A percentile compares a stretch with the other conserved stretches of the same genome.
Conservation (phyloP, 139 green algal genomes). For the Picocystis salinarum region DNA sequence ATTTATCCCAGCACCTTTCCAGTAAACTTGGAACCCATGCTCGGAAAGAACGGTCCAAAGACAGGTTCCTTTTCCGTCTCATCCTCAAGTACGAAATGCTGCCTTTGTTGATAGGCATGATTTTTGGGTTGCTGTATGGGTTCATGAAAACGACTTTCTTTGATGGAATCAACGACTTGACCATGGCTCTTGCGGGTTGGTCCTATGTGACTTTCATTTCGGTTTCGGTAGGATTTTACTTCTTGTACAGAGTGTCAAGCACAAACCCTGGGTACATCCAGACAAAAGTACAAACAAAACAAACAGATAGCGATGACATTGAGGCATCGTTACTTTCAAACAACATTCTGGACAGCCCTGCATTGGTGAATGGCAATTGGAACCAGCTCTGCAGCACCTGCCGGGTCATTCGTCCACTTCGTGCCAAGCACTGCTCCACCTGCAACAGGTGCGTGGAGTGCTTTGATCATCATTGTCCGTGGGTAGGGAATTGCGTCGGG, state of each 20-base stretch:
- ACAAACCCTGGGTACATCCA: slow-evolving; percentile 12
- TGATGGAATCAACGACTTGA: too few species aligned
- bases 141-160: slow-evolving; percentile 3
- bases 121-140: neutral
- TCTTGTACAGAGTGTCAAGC: slow-evolving; percentile 4
- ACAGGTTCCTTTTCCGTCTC: too few species aligned
- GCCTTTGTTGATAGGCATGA: neutral
- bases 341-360: slow-evolving; percentile 50
- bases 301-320: too few species aligned
- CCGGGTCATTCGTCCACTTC: slow-evolving; percentile 70
- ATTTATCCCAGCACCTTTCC: slow-evolving; percentile 40
- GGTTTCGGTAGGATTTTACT: slow-evolving; percentile 10
- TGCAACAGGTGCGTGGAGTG: slow-evolving; percentile 62
- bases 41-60: too few species aligned
- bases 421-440: slow-evolving; percentile 76
- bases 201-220: neutral
- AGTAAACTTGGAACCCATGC: too few species aligned
- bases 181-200: slow-evolving; percentile 8
- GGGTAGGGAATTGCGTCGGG: slow-evolving; percentile 75
- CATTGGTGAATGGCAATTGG: slow-evolving; percentile 70
- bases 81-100: slow-evolving; percentile 1
- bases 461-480: slow-evolving; percentile 98
- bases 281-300: slow-evolving; percentile 1
- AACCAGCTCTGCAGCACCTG: slow-evolving; percentile 73
- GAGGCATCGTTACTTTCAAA: too few species aligned